Base-by-base conservation (phyloP, 768 basidiomycete genomes). In the Phlebiopsis flavidoalba region DNA sequence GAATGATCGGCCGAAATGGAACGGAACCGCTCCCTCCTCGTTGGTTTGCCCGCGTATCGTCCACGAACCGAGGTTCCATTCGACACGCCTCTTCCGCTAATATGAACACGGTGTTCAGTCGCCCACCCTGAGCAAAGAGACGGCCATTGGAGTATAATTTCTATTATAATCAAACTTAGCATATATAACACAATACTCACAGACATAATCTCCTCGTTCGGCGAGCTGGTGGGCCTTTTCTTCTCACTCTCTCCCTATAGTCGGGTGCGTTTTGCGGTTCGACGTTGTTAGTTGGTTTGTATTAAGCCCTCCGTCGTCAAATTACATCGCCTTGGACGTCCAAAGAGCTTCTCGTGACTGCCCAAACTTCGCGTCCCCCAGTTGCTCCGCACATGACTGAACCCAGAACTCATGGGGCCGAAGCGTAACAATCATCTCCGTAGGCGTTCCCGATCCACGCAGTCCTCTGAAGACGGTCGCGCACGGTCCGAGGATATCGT, bases 201-300 rank as follows among this genome's bases (percentile, higher is more conserved):
- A 57, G 85, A 84, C 71, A 91, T 77, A 66, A 98, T 98, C 76
- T n/a, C n/a, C n/a, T 98, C 95, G 65, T 87, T 88, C n/a, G 10
- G 96, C 97, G 65, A 98, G 82, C 65, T 83, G 83, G 70, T 87
- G 88, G 5, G 97, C 97, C 72, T 88, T 86, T 63, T 86, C 83
- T 73, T 98, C 95, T n/a, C n/a, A n/a, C n/a, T 62, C 85, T 82
- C 75, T 94, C 91, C 75, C 89, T 91, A 73, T 82, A 99, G 73
- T 95, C 95, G 21, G 88, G 83, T 7, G 85, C 89, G 57, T 76
- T n/a, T n/a, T 83, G 64, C 91, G 84, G 70, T n/a, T 98, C 93
- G 49, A 99, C n/a, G 80, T 75, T n/a, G n/a, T 86, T 93, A 17
- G 96, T 98, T 11, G 97, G n/a, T n/a, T n/a, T 98, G 73, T 99